phyloP scores from a whole-genome alignment of 2,329 filamentous ascomycete species.

The Zasmidium angulare region DNA sequence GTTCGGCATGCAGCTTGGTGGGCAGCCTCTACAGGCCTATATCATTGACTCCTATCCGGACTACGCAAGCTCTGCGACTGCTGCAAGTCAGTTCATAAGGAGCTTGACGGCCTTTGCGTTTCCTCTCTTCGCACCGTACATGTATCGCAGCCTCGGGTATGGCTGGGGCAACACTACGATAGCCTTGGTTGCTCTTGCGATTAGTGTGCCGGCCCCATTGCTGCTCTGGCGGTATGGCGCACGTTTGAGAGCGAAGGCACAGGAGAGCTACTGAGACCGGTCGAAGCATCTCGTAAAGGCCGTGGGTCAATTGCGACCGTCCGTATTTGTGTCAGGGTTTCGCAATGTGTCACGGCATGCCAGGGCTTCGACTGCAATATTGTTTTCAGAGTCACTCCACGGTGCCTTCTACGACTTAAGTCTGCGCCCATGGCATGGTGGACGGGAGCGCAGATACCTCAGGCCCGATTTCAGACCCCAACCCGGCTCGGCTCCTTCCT shows the following conservation, averaged over 20 bases:
- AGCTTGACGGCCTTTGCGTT: constrained; percentile 52
- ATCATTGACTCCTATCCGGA: constrained; percentile 49
- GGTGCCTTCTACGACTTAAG: too few relatives aligned
- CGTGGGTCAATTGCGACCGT: too few relatives aligned
- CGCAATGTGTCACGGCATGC: too few relatives aligned
- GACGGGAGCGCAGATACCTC: too few relatives aligned
- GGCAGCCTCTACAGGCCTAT: constrained; percentile 34
- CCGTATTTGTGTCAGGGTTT: too few relatives aligned
- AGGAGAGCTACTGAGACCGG: constrained; percentile 7
- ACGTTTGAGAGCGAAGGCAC: constrained; percentile 16
- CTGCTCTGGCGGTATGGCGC: constrained; percentile 16
- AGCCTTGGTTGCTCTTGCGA: constrained; percentile 9
- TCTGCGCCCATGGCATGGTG: too few relatives aligned
- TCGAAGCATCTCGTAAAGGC: too few relatives aligned
- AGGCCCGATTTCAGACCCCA: too few relatives aligned
- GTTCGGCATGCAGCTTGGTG: constrained; percentile 15
- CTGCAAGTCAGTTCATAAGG: constrained; percentile 47
- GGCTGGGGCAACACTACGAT: constrained; percentile 38
- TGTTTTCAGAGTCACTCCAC: too few relatives aligned
- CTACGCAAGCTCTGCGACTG: constrained; percentile 49
- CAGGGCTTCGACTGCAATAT: too few relatives aligned
- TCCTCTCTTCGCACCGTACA: constrained; percentile 48
- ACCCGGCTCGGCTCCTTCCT: too few relatives aligned
- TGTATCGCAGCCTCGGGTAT: constrained; percentile 39
- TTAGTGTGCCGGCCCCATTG: constrained; percentile 14